Conservation (phyloP, 345 rosid genomes). For the Turritis glabra region DNA sequence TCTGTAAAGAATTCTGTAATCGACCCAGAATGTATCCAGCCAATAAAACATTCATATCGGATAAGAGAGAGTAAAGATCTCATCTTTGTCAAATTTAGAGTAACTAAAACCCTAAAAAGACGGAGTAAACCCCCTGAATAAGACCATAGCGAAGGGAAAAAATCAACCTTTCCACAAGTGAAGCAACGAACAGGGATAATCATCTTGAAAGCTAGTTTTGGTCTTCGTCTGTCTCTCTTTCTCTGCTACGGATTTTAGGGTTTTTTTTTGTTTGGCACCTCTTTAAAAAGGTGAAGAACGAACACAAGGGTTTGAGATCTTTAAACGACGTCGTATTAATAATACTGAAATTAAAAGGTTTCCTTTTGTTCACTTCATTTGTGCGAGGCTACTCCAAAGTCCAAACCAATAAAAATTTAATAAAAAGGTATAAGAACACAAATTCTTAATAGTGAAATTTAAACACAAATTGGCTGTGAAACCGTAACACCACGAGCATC, state of each 20-base stretch:
- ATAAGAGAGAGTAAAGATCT: background rate
- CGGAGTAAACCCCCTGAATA: background rate
- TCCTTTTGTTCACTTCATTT: too few species aligned
- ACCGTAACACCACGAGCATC: too few species aligned
- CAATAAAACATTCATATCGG: background rate
- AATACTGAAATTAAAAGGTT: too few species aligned
- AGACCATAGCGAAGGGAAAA: background rate
- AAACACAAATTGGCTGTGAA: too few species aligned
- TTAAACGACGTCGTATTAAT: background rate
- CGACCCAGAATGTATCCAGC: constrained; percentile 16
- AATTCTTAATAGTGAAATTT: too few species aligned
- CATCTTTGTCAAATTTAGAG: background rate
- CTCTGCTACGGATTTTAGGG: constrained; percentile 27
- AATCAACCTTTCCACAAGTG: constrained; percentile 40
- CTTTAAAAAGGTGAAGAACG: background rate
- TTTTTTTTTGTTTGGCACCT: background rate
- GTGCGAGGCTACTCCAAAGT: too few species aligned
- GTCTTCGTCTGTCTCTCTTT: constrained; percentile 14
- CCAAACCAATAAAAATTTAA: too few species aligned
- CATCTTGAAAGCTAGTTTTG: constrained; percentile 29
- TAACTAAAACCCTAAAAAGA: background rate
- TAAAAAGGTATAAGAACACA: too few species aligned
- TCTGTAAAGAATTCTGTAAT: background rate
- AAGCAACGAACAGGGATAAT: constrained; percentile 46
- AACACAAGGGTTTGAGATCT: background rate